Evolutionary conservation across 148 eudicot species (phyloP).

Genomic region (Silene latifolia): DNA sequence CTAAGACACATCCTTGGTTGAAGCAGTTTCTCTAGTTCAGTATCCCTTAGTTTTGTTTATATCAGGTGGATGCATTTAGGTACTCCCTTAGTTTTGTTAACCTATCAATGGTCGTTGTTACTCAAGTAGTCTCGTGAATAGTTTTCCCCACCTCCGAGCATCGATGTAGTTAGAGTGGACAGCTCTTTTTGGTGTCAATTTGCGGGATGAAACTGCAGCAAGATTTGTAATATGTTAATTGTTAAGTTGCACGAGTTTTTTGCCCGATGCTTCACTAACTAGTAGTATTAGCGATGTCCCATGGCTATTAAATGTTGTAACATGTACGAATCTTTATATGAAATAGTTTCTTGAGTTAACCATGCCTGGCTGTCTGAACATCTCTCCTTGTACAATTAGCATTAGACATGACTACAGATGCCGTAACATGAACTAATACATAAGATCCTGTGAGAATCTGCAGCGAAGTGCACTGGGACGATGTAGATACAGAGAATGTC

Average conservation of each 20-base stretch:
- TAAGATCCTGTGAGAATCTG: not conserved
- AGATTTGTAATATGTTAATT: not conserved
- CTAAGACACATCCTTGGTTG: slow-evolving; percentile 62
- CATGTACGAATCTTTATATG: not conserved
- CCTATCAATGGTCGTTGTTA: too few species aligned
- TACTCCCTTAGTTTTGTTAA: too few species aligned
- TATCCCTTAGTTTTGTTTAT: slow-evolving; percentile 23
- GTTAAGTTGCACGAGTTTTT: not conserved
- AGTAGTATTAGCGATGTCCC: not conserved
- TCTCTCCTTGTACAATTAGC: not conserved
- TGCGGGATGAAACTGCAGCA: not conserved
- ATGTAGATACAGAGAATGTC: too few species aligned
- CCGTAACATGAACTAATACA: not conserved
- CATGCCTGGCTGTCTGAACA: not conserved
- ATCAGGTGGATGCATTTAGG: slow-evolving; percentile 16
- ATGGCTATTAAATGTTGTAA: slow-evolving; percentile 15
- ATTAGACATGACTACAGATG: not conserved
- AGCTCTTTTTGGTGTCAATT: not conserved
- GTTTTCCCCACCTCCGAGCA: slow-evolving; percentile 6
- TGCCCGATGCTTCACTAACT: not conserved
- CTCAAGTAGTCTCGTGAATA: not conserved
- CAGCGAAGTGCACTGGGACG: not conserved
- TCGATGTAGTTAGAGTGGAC: not conserved
- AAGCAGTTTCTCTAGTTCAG: slow-evolving; percentile 64
- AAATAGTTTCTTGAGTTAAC: not conserved